Base-by-base conservation (phyloP, 2,329 filamentous ascomycete species). In the Passalora sequoiae region DNA sequence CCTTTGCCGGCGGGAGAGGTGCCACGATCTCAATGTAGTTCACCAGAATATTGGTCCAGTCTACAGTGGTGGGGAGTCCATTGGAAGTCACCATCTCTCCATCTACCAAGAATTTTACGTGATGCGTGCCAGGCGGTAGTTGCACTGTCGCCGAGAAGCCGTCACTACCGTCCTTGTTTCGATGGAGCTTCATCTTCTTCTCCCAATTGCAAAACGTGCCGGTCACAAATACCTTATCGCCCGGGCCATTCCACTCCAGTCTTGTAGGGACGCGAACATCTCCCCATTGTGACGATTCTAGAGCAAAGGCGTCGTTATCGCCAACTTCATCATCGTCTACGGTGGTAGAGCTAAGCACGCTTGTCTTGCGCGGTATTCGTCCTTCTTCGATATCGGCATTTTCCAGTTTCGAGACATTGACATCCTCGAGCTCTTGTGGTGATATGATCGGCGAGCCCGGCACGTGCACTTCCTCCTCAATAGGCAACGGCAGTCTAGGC, bases 121-220 rank as follows among this genome's bases (percentile, higher is more conserved):
- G 92, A 64, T 98, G 91, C 4, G 92, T 98, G 55, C 92, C 92
- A 3, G 91, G 89, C 10, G 88, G 83, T 46, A 97, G 82, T 61
- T 86, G 82, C 60, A 97, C 80, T 15, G 80, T 83, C 32, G 86
- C 84, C 27, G 84, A 83, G 64, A 89, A 84, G 49, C 81, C 77
- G 6, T 45, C 50, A n/a, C n/a, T n/a, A 4, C 49, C 57, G 40
- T 72, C 68, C 32, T 65, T 60, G 47, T 87, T 83, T 66, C 78
- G 82, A 66, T 89, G 81, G 61, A 98, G 72, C 56, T 85, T 80
- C 64, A 89, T 94, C 69, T 97, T 97, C 64, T 85, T 84, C 68
- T 94, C 89, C 92, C 92, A 98, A 64, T 91, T 86, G 58, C 94
- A 94, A 62, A 97, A 96, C 15, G 92, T 97, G 53, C 91, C 91